Conservation (phyloP, 2,329 filamentous ascomycete species). For the Amauroascus niger region DNA sequence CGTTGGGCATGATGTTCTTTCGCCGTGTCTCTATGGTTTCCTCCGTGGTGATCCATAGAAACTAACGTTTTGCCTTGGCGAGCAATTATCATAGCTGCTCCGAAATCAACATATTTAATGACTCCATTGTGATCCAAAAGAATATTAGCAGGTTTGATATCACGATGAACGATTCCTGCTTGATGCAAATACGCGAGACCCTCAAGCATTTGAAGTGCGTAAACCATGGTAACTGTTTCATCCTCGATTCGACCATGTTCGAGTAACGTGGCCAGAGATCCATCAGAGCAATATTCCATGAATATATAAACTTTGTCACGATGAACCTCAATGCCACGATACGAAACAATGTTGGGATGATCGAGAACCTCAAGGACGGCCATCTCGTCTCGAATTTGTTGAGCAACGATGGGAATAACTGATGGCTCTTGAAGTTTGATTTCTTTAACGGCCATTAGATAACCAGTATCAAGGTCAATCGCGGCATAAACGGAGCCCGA, state of each 20-base stretch:
- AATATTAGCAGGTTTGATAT: slow-evolving; percentile 56
- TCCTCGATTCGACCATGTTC: slow-evolving; percentile 81
- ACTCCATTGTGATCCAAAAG: slow-evolving; percentile 85
- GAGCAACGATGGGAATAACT: slow-evolving; percentile 84
- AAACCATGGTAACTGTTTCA: slow-evolving; percentile 46
- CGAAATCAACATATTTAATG: slow-evolving; percentile 98
- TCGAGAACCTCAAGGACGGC: slow-evolving; percentile 88
- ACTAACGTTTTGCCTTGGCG: slow-evolving; percentile 82
- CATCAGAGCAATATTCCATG: slow-evolving; percentile 98
- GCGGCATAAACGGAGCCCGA: slow-evolving; percentile 97
- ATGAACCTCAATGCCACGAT: slow-evolving; percentile 96
- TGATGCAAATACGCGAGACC: slow-evolving; percentile 50
- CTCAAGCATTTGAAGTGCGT: slow-evolving; percentile 61
- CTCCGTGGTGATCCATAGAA: slow-evolving; percentile 48
- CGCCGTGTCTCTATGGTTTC: slow-evolving; percentile 33
- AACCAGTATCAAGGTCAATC: slow-evolving; percentile 92
- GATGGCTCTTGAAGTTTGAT: slow-evolving; percentile 95
- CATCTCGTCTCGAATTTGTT: slow-evolving; percentile 96
- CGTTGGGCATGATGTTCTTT: slow-evolving; percentile 23
- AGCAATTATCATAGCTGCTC: slow-evolving; percentile 92
- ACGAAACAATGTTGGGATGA: slow-evolving; percentile 94
- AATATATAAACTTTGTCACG: slow-evolving; percentile 99
- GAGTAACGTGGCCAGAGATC: slow-evolving; percentile 76
- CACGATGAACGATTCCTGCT: slow-evolving; percentile 49
- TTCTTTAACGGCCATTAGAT: slow-evolving; percentile 97